A percentile compares a stretch with the other conserved stretches of the same genome.
Conservation (phyloP, 768 basidiomycete species). For the Hemileccinum impolitum region DNA sequence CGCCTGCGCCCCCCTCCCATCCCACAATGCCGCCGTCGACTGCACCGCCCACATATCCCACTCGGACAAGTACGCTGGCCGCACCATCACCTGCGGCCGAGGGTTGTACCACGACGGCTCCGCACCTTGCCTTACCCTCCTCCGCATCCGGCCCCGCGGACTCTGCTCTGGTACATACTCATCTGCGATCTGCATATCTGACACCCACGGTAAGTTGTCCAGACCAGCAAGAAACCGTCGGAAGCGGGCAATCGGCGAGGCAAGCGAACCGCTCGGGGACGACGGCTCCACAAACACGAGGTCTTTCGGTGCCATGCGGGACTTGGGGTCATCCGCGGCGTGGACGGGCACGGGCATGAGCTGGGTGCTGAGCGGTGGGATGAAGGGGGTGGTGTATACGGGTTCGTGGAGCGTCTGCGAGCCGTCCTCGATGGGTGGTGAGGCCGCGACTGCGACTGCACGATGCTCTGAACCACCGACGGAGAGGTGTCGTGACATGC, state of each 20-base stretch:
- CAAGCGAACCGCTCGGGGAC: conserved; percentile 2
- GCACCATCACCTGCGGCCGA: conserved; percentile 5
- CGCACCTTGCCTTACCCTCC: conserved; percentile 7
- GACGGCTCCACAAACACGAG: not conserved
- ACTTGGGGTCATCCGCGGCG: not conserved
- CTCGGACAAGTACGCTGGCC: conserved; percentile 11
- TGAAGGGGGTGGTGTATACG: not conserved
- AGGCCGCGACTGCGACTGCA: too few relatives aligned
- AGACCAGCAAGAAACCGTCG: conserved; percentile 34
- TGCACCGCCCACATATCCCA: conserved; percentile 29
- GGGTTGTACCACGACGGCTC: conserved; percentile 31
- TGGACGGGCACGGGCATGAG: not conserved
- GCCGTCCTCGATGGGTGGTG: conserved; percentile 4
- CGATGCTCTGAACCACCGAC: not conserved
- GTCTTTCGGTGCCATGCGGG: not conserved
- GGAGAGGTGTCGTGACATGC: not conserved
- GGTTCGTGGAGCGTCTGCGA: conserved; percentile 20
- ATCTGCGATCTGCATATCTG: conserved; percentile 38
- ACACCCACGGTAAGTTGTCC: conserved; percentile 44
- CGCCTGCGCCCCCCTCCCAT: not conserved
- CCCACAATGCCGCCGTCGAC: conserved; percentile 12
- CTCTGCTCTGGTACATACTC: conserved; percentile 41
- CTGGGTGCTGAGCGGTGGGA: not conserved
- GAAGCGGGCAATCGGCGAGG: conserved; percentile 34
- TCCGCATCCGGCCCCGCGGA: conserved; percentile 17